Conservation (phyloP, 441 rosid species). For the Populus tomentosa region DNA sequence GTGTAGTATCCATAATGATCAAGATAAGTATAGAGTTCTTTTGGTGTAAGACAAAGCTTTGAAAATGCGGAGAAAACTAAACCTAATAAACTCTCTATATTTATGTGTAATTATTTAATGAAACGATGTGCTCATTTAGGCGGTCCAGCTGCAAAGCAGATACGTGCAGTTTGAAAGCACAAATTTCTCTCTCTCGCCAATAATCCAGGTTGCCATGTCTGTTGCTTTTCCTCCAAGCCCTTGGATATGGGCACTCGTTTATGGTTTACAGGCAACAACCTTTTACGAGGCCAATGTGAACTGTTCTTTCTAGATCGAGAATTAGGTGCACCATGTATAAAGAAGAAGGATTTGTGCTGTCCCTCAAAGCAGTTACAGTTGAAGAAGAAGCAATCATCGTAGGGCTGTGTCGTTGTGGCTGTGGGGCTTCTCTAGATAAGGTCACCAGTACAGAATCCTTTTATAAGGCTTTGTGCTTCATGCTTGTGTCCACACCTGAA, state of each 20-base stretch:
- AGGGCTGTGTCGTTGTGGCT: neutral
- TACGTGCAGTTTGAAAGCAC: neutral
- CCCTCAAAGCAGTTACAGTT: slow-evolving; percentile 24
- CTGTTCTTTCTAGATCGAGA: neutral
- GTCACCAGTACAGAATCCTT: slow-evolving; percentile 11
- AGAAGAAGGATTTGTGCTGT: neutral
- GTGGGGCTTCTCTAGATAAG: slow-evolving; percentile 20
- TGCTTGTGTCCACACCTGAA: slow-evolving; percentile 8
- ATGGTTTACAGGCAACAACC: neutral
- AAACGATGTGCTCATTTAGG: neutral
- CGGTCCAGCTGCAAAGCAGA: neutral
- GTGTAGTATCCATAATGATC: neutral
- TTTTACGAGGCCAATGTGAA: neutral
- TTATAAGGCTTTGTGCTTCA: slow-evolving; percentile 7
- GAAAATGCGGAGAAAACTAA: neutral
- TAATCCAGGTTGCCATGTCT: slow-evolving; percentile 17
- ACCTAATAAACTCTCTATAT: neutral
- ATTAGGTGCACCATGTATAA: neutral
- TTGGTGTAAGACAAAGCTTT: neutral
- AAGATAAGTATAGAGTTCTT: neutral
- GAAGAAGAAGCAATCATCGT: slow-evolving; percentile 18
- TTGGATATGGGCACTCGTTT: neutral
- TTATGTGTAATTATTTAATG: neutral
- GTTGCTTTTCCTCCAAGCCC: slow-evolving; percentile 25
- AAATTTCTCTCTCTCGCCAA: neutral